A percentile compares a stretch with the other conserved stretches of the same genome.
Conservation (phyloP, 2,329 filamentous ascomycete genomes). For the Epichloe gansuensis region DNA sequence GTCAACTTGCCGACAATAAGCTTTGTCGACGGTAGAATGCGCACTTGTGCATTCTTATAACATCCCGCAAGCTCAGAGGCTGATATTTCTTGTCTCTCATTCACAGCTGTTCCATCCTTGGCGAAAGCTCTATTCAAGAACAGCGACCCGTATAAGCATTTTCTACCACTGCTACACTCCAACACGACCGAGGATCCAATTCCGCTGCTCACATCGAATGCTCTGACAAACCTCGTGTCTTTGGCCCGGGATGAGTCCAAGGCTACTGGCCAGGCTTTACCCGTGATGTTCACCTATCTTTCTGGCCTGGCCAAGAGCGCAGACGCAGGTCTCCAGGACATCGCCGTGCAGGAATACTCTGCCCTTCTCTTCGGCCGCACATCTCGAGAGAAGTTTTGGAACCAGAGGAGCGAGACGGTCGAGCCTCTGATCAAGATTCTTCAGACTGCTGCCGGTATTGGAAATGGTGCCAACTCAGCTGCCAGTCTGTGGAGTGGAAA, state of each 20-base stretch:
- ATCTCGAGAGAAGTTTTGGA: conserved; percentile 79
- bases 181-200: conserved; percentile 67
- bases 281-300: conserved; percentile 75
- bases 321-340: conserved; percentile 87
- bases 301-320: conserved; percentile 71
- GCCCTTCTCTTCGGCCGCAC: conserved; percentile 63
- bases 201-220: conserved; percentile 78
- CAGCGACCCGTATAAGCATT: conserved; percentile 66
- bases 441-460: conserved; percentile 60
- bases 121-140: conserved; percentile 65
- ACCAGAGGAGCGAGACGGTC: conserved; percentile 75
- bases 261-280: conserved; percentile 65
- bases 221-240: conserved; percentile 68
- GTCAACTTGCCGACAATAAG: neutral
- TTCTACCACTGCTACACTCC: conserved; percentile 75
- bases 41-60: neutral
- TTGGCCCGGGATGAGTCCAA: conserved; percentile 49
- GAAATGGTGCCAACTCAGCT: conserved; percentile 50
- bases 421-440: conserved; percentile 74
- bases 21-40: neutral
- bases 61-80: neutral
- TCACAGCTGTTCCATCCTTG: conserved; percentile 63
- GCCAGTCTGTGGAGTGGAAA: conserved; percentile 51
- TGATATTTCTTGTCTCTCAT: neutral
- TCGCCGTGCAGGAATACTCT: conserved; percentile 87